Base-by-base conservation (phyloP, 2,329 filamentous ascomycete genomes). In the Cryphonectria japonica region DNA sequence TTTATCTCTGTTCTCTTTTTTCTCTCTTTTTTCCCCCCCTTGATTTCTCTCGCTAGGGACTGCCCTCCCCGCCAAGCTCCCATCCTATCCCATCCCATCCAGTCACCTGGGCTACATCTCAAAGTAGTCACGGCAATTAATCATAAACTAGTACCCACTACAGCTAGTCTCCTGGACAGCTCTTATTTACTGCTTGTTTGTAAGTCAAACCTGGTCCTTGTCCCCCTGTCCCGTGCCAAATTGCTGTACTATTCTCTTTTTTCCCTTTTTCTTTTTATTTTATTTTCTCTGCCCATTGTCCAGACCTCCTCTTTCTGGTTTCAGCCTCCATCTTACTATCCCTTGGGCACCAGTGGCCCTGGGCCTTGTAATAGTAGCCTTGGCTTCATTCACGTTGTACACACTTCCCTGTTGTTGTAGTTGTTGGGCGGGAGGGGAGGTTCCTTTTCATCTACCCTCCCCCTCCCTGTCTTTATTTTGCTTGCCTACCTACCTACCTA, bases 151-250 rank as follows among this genome's bases (percentile, higher is more conserved):
- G 43, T 68, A 34, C 67, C 67, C n/a, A 41, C 29, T 43, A 19
- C 59, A 46, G 67, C 60, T 69, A 69, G 67, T 54, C 43, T 41
- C 22, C 59, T 37, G 29, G 14, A 64, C 52, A 52, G 50, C 69
- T 63, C 41, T 62, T 22, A 32, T 39, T 39, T 62, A 39, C 13
- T 62, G 2, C 32, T 62, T 34, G 32, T 16, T 37, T 67, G 69
- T 71, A 71, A 71, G 69, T 64, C 43, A n/a, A n/a, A 62, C 69
- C 69, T 67, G 66, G 71, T 73, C 71, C 71, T 50, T 71, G 71
- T 37, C 68, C 69, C 68, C 71, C 22, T 50, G 67, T 68, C 65
- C 66, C 66, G 68, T 72, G 64, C 61, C 68, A 70, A 70, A 66
- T 57, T 69, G 66, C 67, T 39, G 39, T 70, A 39, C 46, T 63